Evolutionary conservation across 331 rosid species (phyloP), one percentile per base, ranked within the genome.

Genomic region (Quercus tomentella): DNA sequence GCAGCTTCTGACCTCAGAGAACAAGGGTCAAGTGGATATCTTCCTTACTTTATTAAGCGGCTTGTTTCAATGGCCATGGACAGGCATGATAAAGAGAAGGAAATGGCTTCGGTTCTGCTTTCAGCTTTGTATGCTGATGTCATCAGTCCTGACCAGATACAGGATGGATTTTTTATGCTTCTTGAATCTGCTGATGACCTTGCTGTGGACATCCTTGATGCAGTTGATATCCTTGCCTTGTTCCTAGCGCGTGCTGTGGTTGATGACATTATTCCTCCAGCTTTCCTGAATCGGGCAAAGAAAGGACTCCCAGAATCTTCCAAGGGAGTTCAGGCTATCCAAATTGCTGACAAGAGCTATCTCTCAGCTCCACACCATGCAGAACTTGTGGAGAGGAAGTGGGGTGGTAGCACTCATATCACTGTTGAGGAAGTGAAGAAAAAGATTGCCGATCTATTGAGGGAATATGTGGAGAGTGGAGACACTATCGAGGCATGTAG

Each of bases 351-450:
- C 84, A 94, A 94, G 89, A 91, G 97, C 80, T 93, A 93, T 85
- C 98, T 96, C 76, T 96, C 99, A 30, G 99, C 99, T 76, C 99
- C 99, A 1, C 99, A 96, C 86, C 99, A 96, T 80, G 98, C 98
- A 15, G 99, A 93, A 83, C 94, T 96, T 75, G 97, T 96, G 84
- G 99, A 96, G 85, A 90, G 89, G 78, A 90, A 85, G 79, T 96
- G 99, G 99, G 99, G 99, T 21, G 99, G 99, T 62, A 93, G 94
- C 89, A 96, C 97, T 77, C 99, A 93, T 80, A 84, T 89, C 69
- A 96, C 99, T 14, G 99, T 96, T 76, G 99, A 96, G 80, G 97
- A 93, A 83, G 91, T 96, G 74, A 96, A 93, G 90, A 96, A 89
- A 83, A 96, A 91, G 85, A 96, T 96, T 82, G 81, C 93, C 35